A percentile compares a stretch with the other conserved stretches of the same genome.
Conservation (phyloP, 345 rosid genomes). For the Euphorbia peplus region DNA sequence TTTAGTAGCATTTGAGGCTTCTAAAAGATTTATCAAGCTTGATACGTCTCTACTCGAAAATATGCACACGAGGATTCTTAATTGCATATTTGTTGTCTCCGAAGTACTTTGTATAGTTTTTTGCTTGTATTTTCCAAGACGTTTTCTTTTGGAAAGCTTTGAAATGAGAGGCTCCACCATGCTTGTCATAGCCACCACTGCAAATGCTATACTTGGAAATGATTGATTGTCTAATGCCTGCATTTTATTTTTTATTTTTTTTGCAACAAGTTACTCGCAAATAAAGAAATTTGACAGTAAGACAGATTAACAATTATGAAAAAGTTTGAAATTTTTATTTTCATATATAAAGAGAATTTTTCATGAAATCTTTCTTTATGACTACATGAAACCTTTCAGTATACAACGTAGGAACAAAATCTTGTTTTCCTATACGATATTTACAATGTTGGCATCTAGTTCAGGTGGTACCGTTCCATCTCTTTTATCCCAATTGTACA, state of each 20-base stretch:
- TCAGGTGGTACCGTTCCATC: too few relatives aligned
- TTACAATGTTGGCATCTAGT: too few relatives aligned
- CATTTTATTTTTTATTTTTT: background rate
- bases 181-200: constrained; percentile 39
- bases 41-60: constrained; percentile 34
- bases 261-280: too few relatives aligned
- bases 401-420: too few relatives aligned
- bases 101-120: constrained; percentile 35
- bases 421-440: too few relatives aligned
- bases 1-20: constrained; percentile 36
- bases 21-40: constrained; percentile 45
- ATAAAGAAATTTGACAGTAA: too few relatives aligned
- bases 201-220: constrained; percentile 37
- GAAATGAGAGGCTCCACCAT: constrained; percentile 40
- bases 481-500: too few relatives aligned
- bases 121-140: constrained; percentile 23
- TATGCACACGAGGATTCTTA: constrained; percentile 40
- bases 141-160: constrained; percentile 23
- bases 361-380: too few relatives aligned
- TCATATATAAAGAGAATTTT: too few relatives aligned
- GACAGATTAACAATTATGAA: too few relatives aligned
- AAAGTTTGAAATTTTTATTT: too few relatives aligned
- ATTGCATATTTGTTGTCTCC: constrained; percentile 25
- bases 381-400: too few relatives aligned
- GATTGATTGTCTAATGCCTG: constrained; percentile 41